Evolutionary conservation across 352 stramenopile species (phyloP), one percentile per base, ranked within the genome.

Genomic region (Pythium brachiatum): DNA sequence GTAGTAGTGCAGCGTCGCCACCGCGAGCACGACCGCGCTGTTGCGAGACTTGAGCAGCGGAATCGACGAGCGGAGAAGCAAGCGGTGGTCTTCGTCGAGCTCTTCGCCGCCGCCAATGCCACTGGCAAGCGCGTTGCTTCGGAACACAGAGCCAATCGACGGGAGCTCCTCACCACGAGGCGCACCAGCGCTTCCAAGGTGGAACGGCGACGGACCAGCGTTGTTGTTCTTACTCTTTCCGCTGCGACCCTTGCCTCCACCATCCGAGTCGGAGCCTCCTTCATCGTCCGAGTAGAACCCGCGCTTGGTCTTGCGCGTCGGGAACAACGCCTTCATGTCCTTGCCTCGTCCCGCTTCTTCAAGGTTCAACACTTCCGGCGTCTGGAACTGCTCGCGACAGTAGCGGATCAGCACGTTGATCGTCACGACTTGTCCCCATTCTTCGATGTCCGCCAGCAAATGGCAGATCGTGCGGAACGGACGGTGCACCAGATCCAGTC

Each of bases 231-330:
- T 74, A 31, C 70, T 61, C 43, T 53, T 60, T 2, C 46, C 26
- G 11, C 23, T 48, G 12, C 41, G 41, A 0, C 41, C 41, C 41
- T 48, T 48, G 18, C 55, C 52, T 25, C 74, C 75, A 2, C 85
- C 72, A 31, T 96, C 90, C 53, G 89, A 84, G 60, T 96, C 89
- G 16, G 75, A 85, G 32, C 78, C 82, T 54, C 97, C 95, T 79
- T 99, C 95, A 65, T 99, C 97, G 64, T 98, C 95, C 8, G 90
- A 98, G 83, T 99, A 99, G 65, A 99, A 99, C 21, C 83, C 94
- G 52, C 91, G 94, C 50, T 91, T 95, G 32, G 88, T 74, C 48
- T 88, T 89, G 56, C 78, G 81, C 63, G 81, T 88, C 0, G 77
- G 72, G 56, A 87, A 88, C 58, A 85, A 57, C 4, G 82, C 56